Evolutionary conservation across 345 rosid genomes (phyloP).

Genomic region (Bruguiera sexangula): DNA sequence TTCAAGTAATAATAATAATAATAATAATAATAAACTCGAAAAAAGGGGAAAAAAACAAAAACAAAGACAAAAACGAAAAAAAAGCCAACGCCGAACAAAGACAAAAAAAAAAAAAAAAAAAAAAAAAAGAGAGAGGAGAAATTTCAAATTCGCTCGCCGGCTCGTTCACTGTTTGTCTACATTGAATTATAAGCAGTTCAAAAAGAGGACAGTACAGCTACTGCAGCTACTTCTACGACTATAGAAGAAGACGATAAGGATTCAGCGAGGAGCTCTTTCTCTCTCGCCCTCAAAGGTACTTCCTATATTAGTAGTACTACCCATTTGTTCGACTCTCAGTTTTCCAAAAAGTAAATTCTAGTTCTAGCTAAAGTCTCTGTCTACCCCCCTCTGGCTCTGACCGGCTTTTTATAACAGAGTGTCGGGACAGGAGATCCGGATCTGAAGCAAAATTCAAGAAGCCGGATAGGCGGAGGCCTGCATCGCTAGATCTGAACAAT

Average conservation of each 20-base stretch:
- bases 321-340: background rate
- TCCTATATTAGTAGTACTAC: background rate
- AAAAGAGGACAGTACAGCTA: constrained; percentile 43
- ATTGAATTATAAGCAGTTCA: constrained; percentile 43
- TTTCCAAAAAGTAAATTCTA: no score
- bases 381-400: background rate
- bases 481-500: constrained; percentile 75
- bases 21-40: no score
- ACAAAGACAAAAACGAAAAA: background rate
- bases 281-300: constrained; percentile 79
- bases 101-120: background rate
- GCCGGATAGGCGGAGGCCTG: constrained; percentile 61
- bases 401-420: constrained; percentile 39
- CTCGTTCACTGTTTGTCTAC: constrained; percentile 12
- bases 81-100: no score
- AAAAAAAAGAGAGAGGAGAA: constrained; percentile 7
- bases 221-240: background rate
- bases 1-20: background rate
- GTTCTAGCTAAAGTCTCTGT: background rate
- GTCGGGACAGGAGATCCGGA: constrained; percentile 77
- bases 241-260: constrained; percentile 55
- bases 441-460: constrained; percentile 60
- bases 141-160: constrained; percentile 20
- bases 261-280: constrained; percentile 85
- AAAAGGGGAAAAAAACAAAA: background rate